Base-by-base conservation (phyloP, 768 basidiomycete genomes). In the Naganishia antarctica region DNA sequence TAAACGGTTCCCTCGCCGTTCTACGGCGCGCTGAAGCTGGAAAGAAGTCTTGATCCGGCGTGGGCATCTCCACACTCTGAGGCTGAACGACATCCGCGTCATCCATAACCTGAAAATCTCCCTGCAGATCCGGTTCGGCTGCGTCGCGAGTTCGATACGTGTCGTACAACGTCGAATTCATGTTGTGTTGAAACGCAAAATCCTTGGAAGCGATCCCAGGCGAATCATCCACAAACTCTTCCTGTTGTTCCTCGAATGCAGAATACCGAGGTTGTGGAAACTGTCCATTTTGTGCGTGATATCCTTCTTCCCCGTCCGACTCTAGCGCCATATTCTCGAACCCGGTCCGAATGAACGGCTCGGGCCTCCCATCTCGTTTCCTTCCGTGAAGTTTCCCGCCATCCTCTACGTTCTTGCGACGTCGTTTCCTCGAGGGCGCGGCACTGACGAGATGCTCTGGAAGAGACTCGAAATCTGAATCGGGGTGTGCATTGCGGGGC, bases 351-450 rank as follows among this genome's bases (percentile, higher is more conserved):
- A 57, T 57, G 32, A 57, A 57, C 4, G 53, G 53, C n/a, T 32
- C 28, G 11, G 29, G 31, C 40, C 43, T 26, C 26, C 43, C 37
- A 41, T 45, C 13, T n/a, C 18, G 9, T 13, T 43, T 26, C 3
- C 8, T 40, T 28, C 31, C 37, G 4, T 23, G 41, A 13, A n/a
- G n/a, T n/a, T n/a, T n/a, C 25, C 25, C 25, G 41, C 28, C 15
- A 21, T 40, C 37, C 23, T n/a, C 16, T 29, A 34, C 31, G 31
- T 43, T 40, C 32, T 44, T 53, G 37, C 62, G 49, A 41, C 62
- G 49, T 40, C 62, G 62, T 53, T 63, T 63, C 29, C 62, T 51
- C 1, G 40, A 40, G 23, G 62, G 62, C 7, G 28, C 62, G 15
- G 37, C 61, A 16, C 28, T 26, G 21, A 43, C 37, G 11, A 41